Evolutionary conservation across 345 rosid species (phyloP), one percentile per base, ranked within the genome.

Genomic region (Eucalyptus marginata): DNA sequence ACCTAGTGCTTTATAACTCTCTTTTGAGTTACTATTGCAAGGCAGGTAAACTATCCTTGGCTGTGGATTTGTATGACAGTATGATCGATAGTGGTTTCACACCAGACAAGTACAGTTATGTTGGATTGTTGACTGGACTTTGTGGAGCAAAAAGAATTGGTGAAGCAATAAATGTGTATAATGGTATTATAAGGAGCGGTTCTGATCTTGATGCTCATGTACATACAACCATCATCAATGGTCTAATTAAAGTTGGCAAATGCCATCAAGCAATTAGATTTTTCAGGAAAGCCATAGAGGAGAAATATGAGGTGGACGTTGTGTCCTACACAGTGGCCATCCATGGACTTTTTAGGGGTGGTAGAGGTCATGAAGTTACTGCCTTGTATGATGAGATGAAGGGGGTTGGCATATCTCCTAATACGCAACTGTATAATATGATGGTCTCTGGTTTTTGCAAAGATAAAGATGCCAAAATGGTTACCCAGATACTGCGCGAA

Each of bases 241-340:
- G 93, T 92, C 96, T 95, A 76, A 87, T 95, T 51, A 91, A 89
- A 91, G 90, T 47, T 86, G 95, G 96, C 54, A 83, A 92, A 85
- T 94, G 86, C 91, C 80, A 88, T 87, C 90, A 27, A 29, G 97
- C 98, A 59, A 83, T 94, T 18, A 86, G 58, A 86, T 91, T 94
- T 91, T 95, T 96, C 90, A 91, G 92, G 85, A 88, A 88, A 88
- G 96, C 95, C 80, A 27, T 91, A 29, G 14, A 49, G 87, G 88
- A 95, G 91, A 92, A 93, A 81, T 90, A 89, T 87, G 90, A 94
- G 50, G 87, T 95, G 71, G 99, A 96, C 93, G 94, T 89, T 88
- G 94, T 95, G 62, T 93, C 96, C 59, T 96, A 93, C 89, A 93
- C 95, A 68, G 94, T 93, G 88, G 97, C 94, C 51, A 95, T 95